phyloP scores from a whole-genome alignment of 352 stramenopile species.

The Thalassiosira mediterranea region DNA sequence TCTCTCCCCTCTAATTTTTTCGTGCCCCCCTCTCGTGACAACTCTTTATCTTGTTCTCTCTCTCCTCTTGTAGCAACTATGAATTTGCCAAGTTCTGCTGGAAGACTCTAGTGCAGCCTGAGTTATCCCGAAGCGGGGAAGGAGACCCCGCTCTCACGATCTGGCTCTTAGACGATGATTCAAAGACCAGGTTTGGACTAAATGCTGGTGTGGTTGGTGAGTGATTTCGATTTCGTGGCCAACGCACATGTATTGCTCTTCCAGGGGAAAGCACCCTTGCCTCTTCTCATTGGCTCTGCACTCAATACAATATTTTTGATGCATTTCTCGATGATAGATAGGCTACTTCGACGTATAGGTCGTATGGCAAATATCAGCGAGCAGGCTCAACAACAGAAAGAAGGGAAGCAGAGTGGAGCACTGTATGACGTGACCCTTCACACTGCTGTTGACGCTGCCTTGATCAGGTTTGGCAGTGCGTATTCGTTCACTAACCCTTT shows the following conservation, averaged over 20 bases:
- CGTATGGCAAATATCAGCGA: neutral
- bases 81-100: conserved; percentile 73
- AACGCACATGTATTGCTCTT: no score
- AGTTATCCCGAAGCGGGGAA: conserved; percentile 2
- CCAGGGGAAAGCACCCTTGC: no score
- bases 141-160: conserved; percentile 3
- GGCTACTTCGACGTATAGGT: conserved; percentile 40
- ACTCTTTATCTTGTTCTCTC: neutral
- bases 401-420: conserved; percentile 1
- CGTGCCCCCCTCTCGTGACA: no score
- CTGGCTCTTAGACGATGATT: conserved; percentile 58
- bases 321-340: no score
- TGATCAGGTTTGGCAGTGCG: conserved; percentile 48
- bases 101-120: conserved; percentile 53
- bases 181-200: conserved; percentile 13
- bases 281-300: no score
- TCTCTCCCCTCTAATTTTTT: no score
- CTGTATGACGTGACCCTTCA: conserved; percentile 15
- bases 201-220: conserved; percentile 37
- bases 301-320: no score
- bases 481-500: conserved; percentile 44
- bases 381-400: neutral
- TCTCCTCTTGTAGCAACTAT: conserved; percentile 70
- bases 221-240: no score
- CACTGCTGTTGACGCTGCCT: conserved; percentile 17